These are phyloP conservation scores for Penicillium sp. DNA, from an alignment of 2,329 filamentous ascomycete genomes.

Conservation along the genomic window DNA sequence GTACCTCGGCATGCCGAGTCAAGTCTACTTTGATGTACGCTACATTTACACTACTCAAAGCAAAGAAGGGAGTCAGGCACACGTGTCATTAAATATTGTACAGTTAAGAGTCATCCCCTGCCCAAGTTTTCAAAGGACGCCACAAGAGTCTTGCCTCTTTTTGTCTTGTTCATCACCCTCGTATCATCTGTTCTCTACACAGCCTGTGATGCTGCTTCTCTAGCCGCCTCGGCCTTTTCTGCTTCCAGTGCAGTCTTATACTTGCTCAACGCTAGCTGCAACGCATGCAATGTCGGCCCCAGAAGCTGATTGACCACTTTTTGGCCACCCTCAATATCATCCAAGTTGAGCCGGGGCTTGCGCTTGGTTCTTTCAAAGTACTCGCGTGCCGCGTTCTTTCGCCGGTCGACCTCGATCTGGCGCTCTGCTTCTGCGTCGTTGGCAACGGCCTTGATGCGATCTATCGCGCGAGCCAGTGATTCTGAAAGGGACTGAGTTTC, in stretches of 20 bases:
- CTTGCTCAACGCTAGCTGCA: slow-evolving; percentile 70
- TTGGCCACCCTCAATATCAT: slow-evolving; percentile 71
- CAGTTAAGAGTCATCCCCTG: slow-evolving; percentile 4
- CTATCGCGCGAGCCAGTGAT: slow-evolving; percentile 74
- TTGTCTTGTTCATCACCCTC: slow-evolving; percentile 3
- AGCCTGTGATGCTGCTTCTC: slow-evolving; percentile 26
- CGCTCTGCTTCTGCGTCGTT: slow-evolving; percentile 77
- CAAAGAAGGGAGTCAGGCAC: neutral
- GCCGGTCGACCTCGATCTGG: slow-evolving; percentile 65
- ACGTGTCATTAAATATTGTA: slow-evolving; percentile 13
- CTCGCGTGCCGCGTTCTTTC: slow-evolving; percentile 71
- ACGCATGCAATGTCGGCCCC: slow-evolving; percentile 70
- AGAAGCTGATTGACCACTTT: slow-evolving; percentile 77
- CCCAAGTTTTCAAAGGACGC: slow-evolving; percentile 10
- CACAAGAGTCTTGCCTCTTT: neutral
- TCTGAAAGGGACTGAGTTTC: slow-evolving; percentile 83
- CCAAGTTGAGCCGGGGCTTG: slow-evolving; percentile 69
- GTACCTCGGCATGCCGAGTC: slow-evolving; percentile 38
- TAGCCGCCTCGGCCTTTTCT: slow-evolving; percentile 51
- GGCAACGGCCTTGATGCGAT: slow-evolving; percentile 79
- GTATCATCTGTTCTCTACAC: slow-evolving; percentile 12
- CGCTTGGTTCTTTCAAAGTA: slow-evolving; percentile 73
- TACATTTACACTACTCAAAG: too few relatives aligned
- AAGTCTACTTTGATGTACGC: neutral
- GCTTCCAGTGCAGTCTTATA: slow-evolving; percentile 71